Evolutionary conservation across 257 asterid species (phyloP), one percentile per base, ranked within the genome.

Genomic region (Fraxinus excelsior): DNA sequence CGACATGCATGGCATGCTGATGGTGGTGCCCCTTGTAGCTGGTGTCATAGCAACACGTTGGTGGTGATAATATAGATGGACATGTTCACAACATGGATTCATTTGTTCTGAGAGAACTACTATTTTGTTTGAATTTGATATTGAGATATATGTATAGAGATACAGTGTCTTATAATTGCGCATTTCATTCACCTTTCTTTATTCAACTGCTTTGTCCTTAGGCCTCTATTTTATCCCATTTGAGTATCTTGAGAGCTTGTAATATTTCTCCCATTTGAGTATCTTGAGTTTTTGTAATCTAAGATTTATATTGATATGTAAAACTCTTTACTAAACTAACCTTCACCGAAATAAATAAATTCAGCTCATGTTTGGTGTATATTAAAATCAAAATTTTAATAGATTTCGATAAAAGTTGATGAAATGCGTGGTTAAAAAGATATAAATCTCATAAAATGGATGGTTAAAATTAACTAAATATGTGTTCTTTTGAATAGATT

Each of bases 1-100:
- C 7, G 65, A 68, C 23, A n/a, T 84, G 89, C 86, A 80, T 85
- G 91, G 91, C 25, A 32, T 70, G 82, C 64, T 21, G 60, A 6
- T 76, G 74, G 75, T 75, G 76, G 87, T 58, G 28, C 35, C 78
- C 16, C 1, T 89, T 56, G 91, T 84, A 35, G 73, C 76, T 5
- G 86, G 71, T 1, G 26, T 80, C 26, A 56, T 84, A 71, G 85
- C 78, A 0, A 31, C 77, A 28, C 13, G 86, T 81, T 78, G n/a
- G 69, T 80, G 85, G 82, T 80, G 82, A 78, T 56, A 18, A 56
- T 56, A 56, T 56, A 56, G 11, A 56, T 56, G 26, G 28, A 46
- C 18, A 46, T 16, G 21, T 16, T 46, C 49, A 16, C 49, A 46
- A 46, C 19, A 19, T 19, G 23, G 64, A 53, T 53, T 53, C 64